Percentiles rank a stretch among this genome's conserved stretches.
Evolutionary conservation across 129 eudicot genomes (phyloP).

Genomic region (Helianthus annuus): HanXRQr2.0-SUNRISE NC_035439.2:123443769-123444268

Average conservation of each 20-base stretch:
- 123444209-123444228: conserved; percentile 75
- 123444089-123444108: conserved; percentile 66
- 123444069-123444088: conserved; percentile 56
- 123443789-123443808: conserved; percentile 74
- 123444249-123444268: conserved; percentile 98
- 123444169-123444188: conserved; percentile 71
- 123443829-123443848: conserved; percentile 53
- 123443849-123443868: background rate
- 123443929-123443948: background rate
- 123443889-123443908: background rate
- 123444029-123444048: conserved; percentile 84
- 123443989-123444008: background rate
- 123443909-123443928: background rate
- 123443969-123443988: background rate
- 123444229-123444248: conserved; percentile 82
- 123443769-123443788: conserved; percentile 88
- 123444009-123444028: background rate
- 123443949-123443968: background rate
- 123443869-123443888: background rate
- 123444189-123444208: conserved; percentile 83
- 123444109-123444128: conserved; percentile 78
- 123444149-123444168: conserved; percentile 60
- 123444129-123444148: conserved; percentile 46
- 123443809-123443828: conserved; percentile 96
- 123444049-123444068: conserved; percentile 69